Percentiles rank a stretch among this genome's conserved stretches.
Evolutionary conservation across 2,329 filamentous ascomycete species (phyloP).

Genomic region (Blastomyces emzantsi): DNA sequence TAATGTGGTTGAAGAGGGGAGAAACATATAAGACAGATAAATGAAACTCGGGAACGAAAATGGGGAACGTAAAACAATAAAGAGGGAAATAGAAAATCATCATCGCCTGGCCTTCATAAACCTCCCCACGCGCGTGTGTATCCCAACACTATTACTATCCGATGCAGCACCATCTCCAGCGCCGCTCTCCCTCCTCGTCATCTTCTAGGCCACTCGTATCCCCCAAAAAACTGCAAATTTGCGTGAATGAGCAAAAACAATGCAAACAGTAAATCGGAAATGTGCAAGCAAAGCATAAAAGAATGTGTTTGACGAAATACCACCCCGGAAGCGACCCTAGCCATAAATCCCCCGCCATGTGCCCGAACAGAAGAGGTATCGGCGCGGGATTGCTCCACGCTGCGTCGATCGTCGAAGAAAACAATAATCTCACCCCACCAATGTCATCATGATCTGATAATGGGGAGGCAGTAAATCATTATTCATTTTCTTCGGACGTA

Average conservation of each 20-base stretch:
- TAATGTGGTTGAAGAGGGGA: not conserved
- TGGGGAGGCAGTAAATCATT: conserved; percentile 20
- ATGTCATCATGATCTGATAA: conserved; percentile 6
- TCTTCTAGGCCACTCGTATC: not conserved
- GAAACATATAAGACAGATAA: conserved; percentile 1
- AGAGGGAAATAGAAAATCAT: not conserved
- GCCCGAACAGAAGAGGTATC: conserved; percentile 18
- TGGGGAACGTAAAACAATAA: not conserved
- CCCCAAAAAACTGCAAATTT: not conserved
- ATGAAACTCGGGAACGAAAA: not conserved
- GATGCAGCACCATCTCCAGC: not conserved
- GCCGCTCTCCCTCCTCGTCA: not conserved
- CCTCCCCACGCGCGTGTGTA: conserved; percentile 6
- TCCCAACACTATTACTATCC: conserved; percentile 4
- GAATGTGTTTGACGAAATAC: conserved; percentile 33
- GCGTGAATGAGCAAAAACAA: not conserved
- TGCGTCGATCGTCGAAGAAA: conserved; percentile 19
- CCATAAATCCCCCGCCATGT: conserved; percentile 36
- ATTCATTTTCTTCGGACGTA: conserved; percentile 3
- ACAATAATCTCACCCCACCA: not conserved
- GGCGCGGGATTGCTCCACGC: conserved; percentile 17
- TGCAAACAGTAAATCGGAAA: conserved; percentile 1
- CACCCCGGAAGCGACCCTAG: conserved; percentile 42
- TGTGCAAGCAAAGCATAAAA: conserved; percentile 14
- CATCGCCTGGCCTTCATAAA: conserved; percentile 3